Conservation (phyloP, 208 protist genomes). For the Kentomonas sorsogonicus region DNA sequence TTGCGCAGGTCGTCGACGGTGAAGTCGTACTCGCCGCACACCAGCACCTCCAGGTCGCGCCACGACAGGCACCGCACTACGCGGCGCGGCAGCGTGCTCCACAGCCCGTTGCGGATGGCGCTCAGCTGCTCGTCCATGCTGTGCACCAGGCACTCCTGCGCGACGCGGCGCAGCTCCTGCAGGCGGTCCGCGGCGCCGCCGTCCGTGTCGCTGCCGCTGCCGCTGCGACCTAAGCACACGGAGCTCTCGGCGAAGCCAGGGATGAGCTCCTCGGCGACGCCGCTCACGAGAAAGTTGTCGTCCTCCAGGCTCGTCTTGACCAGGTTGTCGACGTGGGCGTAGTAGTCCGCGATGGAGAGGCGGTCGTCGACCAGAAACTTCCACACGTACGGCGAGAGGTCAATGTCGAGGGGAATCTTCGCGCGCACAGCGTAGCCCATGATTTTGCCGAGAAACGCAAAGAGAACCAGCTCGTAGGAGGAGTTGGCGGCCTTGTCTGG, state of each 20-base stretch:
- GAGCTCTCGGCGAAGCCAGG: constrained; percentile 39
- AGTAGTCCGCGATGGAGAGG: constrained; percentile 81
- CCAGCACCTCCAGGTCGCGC: constrained; percentile 71
- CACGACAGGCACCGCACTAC: constrained; percentile 86
- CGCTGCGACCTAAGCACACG: not conserved
- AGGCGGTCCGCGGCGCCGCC: constrained; percentile 25
- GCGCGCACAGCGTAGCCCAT: constrained; percentile 78
- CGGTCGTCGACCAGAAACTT: constrained; percentile 87
- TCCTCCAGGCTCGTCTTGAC: constrained; percentile 75
- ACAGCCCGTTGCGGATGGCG: constrained; percentile 76
- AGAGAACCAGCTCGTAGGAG: constrained; percentile 67
- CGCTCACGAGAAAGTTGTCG: constrained; percentile 72
- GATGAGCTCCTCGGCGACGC: constrained; percentile 79
- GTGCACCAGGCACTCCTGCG: constrained; percentile 80
- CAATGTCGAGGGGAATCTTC: constrained; percentile 68
- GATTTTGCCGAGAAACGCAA: constrained; percentile 88
- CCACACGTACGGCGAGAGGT: constrained; percentile 89
- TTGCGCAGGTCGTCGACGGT: constrained; percentile 55
- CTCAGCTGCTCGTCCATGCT: constrained; percentile 83
- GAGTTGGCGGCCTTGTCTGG: constrained; percentile 72
- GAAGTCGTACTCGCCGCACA: constrained; percentile 75
- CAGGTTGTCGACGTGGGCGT: constrained; percentile 82
- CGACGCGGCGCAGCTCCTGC: constrained; percentile 61
- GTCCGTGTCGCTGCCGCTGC: constrained; percentile 23
- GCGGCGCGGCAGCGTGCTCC: constrained; percentile 66